phyloP scores from a whole-genome alignment of 371 early-diverging fungal species.

The Mucor lusitanicus region DNA sequence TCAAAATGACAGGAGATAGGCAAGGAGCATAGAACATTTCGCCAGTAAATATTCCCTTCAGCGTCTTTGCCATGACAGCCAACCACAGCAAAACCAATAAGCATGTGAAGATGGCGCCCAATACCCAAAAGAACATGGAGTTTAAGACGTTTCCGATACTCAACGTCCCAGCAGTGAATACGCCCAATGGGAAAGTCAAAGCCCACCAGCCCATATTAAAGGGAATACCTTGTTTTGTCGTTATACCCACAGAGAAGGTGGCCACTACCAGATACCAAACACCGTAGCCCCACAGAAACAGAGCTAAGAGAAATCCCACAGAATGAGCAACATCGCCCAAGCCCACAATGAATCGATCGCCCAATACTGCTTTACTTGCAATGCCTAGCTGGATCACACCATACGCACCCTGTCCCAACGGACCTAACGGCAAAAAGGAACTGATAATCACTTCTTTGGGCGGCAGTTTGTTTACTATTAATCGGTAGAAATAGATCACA shows the following conservation, averaged over 20 bases:
- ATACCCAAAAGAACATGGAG: conserved; percentile 19
- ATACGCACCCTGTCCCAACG: conserved; percentile 50
- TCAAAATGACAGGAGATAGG: conserved; percentile 7
- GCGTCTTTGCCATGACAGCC: conserved; percentile 8
- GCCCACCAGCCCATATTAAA: conserved; percentile 64
- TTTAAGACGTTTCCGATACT: conserved; percentile 4
- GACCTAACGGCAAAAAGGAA: conserved; percentile 42
- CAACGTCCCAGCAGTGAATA: conserved; percentile 33
- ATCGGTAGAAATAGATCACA: conserved; percentile 46
- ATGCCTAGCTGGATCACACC: conserved; percentile 47
- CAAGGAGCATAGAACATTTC: conserved; percentile 25
- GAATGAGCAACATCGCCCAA: conserved; percentile 14
- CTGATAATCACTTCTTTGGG: conserved; percentile 49
- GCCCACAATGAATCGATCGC: conserved; percentile 12
- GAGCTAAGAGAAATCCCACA: conserved; percentile 31
- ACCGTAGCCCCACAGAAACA: conserved; percentile 52
- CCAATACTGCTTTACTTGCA: conserved; percentile 31
- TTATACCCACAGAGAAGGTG: conserved; percentile 27
- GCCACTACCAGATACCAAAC: conserved; percentile 49
- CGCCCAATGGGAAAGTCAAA: conserved; percentile 52
- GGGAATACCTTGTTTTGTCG: conserved; percentile 29
- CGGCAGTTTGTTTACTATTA: conserved; percentile 45
- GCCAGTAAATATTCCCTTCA: conserved; percentile 10
- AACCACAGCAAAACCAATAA: conserved; percentile 20
- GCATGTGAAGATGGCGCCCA: conserved; percentile 21